These are phyloP conservation scores for Austroboletus eburneus DNA, from an alignment of 768 basidiomycete species.

Conservation along the genomic window DNA sequence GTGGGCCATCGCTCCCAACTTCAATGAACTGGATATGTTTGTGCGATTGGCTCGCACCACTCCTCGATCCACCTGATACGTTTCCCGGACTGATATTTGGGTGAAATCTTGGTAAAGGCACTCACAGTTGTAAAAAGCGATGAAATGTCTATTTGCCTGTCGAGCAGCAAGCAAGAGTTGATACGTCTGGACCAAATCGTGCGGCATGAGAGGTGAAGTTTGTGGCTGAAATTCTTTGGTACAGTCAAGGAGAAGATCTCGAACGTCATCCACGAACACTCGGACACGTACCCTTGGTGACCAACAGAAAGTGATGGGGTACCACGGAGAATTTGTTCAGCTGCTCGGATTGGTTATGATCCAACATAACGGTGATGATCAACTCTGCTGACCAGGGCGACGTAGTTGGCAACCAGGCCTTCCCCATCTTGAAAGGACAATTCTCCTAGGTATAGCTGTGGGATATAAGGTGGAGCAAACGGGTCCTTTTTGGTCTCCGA, in stretches of 20 bases:
- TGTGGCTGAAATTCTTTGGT: constrained; percentile 69
- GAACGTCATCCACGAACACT: neutral
- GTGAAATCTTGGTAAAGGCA: neutral
- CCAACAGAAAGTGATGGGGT: constrained; percentile 81
- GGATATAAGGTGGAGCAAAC: constrained; percentile 83
- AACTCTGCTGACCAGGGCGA: constrained; percentile 56
- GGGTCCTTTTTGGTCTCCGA: constrained; percentile 48
- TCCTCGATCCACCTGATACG: constrained; percentile 60
- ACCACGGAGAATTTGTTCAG: constrained; percentile 86
- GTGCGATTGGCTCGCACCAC: constrained; percentile 87
- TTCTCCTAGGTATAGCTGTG: constrained; percentile 72
- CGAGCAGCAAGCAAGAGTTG: constrained; percentile 66
- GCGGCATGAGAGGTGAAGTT: constrained; percentile 71
- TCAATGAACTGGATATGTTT: constrained; percentile 90
- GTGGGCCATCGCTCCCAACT: constrained; percentile 59
- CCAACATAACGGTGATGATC: neutral
- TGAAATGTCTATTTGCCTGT: constrained; percentile 51
- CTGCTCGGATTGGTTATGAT: constrained; percentile 35
- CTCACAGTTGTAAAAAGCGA: constrained; percentile 92
- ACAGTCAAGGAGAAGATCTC: neutral
- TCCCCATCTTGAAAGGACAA: constrained; percentile 48
- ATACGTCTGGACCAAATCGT: constrained; percentile 77
- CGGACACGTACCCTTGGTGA: constrained; percentile 66
- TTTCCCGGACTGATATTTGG: neutral
- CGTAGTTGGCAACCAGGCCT: constrained; percentile 56